A percentile compares a stretch with the other conserved stretches of the same genome.
Evolutionary conservation across 371 early-diverging fungal species (phyloP).

Genomic region (Syncephalastrum contaminatum): DNA sequence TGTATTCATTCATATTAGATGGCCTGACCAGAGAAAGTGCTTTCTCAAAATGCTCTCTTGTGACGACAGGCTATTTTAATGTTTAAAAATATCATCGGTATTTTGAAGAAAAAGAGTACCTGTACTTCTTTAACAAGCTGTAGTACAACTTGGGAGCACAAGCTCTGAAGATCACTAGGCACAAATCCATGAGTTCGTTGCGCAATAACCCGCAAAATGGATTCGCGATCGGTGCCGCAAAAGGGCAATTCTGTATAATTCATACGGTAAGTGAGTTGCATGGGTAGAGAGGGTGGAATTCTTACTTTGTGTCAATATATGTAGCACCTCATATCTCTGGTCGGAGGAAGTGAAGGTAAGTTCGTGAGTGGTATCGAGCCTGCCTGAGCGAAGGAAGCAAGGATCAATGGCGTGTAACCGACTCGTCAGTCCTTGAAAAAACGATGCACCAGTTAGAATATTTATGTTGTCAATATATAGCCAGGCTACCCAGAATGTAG

Average conservation of each 20-base stretch:
- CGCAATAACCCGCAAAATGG: slow-evolving; percentile 79
- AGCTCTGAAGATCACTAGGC: slow-evolving; percentile 69
- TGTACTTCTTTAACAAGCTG: slow-evolving; percentile 26
- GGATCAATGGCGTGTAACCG: slow-evolving; percentile 56
- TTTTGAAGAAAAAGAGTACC: background rate
- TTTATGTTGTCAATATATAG: background rate
- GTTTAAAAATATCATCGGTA: background rate
- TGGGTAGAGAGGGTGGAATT: no score
- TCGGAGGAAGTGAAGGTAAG: slow-evolving; percentile 44
- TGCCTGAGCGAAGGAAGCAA: slow-evolving; percentile 55
- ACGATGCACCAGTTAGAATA: background rate
- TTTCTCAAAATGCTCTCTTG: slow-evolving; percentile 36
- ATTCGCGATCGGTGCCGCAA: slow-evolving; percentile 28
- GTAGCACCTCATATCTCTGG: slow-evolving; percentile 45
- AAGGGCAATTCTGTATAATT: slow-evolving; percentile 52
- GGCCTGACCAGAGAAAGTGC: slow-evolving; percentile 51
- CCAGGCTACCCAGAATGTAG: slow-evolving; percentile 53
- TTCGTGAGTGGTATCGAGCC: slow-evolving; percentile 55
- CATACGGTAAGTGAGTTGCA: background rate
- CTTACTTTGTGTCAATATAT: slow-evolving; percentile 52
- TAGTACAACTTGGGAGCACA: slow-evolving; percentile 59
- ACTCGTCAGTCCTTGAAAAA: slow-evolving; percentile 45
- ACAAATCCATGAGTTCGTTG: slow-evolving; percentile 93
- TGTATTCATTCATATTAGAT: slow-evolving; percentile 60
- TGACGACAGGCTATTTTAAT: slow-evolving; percentile 2